Evolutionary conservation across 495 filamentous ascomycete genomes (phyloP).

Genomic region (Hyaloscypha finlandica): DNA sequence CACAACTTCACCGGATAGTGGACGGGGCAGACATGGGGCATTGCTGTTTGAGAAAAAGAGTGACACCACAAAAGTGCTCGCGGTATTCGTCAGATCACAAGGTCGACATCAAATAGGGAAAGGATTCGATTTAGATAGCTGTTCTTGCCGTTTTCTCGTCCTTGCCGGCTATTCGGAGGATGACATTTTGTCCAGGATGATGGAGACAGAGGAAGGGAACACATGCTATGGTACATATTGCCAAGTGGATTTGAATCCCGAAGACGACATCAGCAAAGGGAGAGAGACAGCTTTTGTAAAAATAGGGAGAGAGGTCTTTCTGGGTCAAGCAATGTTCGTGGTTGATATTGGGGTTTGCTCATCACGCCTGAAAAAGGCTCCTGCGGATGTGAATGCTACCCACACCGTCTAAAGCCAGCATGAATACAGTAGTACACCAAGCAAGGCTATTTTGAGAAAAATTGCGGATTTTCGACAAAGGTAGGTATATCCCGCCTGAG

Average conservation of each 20-base stretch:
- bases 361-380: not conserved
- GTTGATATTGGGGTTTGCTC: slow-evolving; percentile 12
- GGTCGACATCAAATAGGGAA: not conserved
- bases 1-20: not conserved
- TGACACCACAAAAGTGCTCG: not conserved
- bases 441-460: no score
- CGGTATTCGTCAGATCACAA: slow-evolving; percentile 2
- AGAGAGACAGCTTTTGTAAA: not conserved
- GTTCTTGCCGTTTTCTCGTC: not conserved
- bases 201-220: not conserved
- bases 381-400: not conserved
- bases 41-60: not conserved
- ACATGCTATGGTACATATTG: not conserved
- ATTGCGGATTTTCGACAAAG: no score
- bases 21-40: not conserved
- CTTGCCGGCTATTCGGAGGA: not conserved
- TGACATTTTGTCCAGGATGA: not conserved
- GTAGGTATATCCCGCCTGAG: no score
- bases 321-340: slow-evolving; percentile 13
- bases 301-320: slow-evolving; percentile 11
- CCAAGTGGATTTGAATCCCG: not conserved
- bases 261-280: not conserved
- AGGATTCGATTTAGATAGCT: not conserved
- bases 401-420: no score
- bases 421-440: no score